These are phyloP conservation scores for Drechslerella dactyloides DNA, from an alignment of 2,329 filamentous ascomycete genomes.

Conservation along the genomic window DNA sequence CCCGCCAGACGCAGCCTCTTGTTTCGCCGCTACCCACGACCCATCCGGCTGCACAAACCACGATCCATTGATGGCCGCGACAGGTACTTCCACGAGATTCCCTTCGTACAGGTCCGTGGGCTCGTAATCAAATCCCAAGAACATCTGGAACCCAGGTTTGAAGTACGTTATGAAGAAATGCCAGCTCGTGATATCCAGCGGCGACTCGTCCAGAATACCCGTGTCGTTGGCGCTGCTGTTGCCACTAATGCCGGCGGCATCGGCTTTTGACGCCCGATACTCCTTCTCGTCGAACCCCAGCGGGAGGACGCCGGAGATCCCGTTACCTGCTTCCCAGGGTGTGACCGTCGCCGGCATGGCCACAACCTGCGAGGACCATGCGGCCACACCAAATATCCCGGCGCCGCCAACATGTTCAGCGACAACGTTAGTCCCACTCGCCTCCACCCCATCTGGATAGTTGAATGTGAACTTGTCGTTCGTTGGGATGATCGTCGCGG, in stretches of 20 bases:
- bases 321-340: constrained; percentile 13
- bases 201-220: constrained; percentile 14
- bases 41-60: constrained; percentile 47
- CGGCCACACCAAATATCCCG: constrained; percentile 25
- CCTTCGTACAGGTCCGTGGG: constrained; percentile 23
- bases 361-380: constrained; percentile 25
- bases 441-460: constrained; percentile 26
- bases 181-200: constrained; percentile 34
- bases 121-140: constrained; percentile 46
- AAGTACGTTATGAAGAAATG: constrained; percentile 47
- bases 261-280: constrained; percentile 12
- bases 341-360: constrained; percentile 17
- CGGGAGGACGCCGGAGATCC: constrained; percentile 33
- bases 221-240: constrained; percentile 3
- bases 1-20: background rate
- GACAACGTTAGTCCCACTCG: constrained; percentile 17
- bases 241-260: background rate
- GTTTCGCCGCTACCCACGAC: constrained; percentile 16
- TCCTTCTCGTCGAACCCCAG: constrained; percentile 24
- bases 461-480: constrained; percentile 21
- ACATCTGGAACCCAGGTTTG: constrained; percentile 42
- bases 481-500: constrained; percentile 1
- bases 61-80: constrained; percentile 38
- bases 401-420: constrained; percentile 15
- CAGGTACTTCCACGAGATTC: constrained; percentile 7